Conservation (phyloP, 768 basidiomycete species). For the Podaxis carcinomalis region DNA sequence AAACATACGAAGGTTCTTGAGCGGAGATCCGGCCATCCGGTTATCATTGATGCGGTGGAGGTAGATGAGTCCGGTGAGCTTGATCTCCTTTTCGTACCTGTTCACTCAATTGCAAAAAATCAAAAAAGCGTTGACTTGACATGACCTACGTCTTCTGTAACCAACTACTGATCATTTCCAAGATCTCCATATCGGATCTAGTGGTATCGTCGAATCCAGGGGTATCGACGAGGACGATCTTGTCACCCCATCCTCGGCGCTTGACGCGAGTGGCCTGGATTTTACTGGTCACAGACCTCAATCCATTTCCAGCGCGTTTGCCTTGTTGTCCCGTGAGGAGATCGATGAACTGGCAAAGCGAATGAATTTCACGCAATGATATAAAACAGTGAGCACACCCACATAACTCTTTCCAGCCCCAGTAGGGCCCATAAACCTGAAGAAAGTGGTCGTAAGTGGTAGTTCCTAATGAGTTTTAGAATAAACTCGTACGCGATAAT, state of each 20-base stretch:
- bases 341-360: conserved; percentile 21
- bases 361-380: neutral
- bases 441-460: neutral
- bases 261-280: conserved; percentile 26
- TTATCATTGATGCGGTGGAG: conserved; percentile 36
- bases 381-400: neutral
- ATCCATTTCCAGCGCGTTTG: conserved; percentile 12
- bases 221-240: conserved; percentile 35
- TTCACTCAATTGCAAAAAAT: neutral
- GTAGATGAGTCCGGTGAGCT: conserved; percentile 32
- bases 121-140: neutral
- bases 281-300: conserved; percentile 36
- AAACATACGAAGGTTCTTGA: conserved; percentile 30
- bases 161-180: conserved; percentile 33
- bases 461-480: neutral
- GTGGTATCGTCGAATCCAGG: conserved; percentile 32
- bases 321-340: conserved; percentile 12
- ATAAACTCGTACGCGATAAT: conserved; percentile 18
- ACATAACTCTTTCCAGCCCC: conserved; percentile 28
- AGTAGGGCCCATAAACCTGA: conserved; percentile 24
- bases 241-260: conserved; percentile 5
- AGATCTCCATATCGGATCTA: conserved; percentile 28
- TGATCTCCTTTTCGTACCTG: conserved; percentile 21
- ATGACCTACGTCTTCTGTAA: conserved; percentile 18
- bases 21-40: conserved; percentile 28